Percentiles rank a stretch among this genome's conserved stretches.
These are phyloP conservation scores for Coleophoma cylindrospora DNA, from an alignment of 2,329 filamentous ascomycete genomes.

Conservation along the genomic window DNA sequence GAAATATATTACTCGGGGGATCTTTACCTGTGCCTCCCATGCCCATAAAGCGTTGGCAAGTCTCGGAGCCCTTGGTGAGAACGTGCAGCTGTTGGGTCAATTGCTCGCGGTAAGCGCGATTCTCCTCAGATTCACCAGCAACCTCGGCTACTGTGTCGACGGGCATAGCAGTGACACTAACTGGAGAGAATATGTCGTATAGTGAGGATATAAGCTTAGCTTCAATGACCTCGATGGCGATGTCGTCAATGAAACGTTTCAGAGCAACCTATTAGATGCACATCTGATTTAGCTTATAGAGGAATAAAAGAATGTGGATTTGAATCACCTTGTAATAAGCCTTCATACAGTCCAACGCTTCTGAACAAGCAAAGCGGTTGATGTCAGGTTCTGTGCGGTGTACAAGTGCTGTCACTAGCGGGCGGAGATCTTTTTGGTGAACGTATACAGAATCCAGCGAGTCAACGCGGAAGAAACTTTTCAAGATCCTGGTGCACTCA, in stretches of 20 bases:
- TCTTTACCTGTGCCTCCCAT: background rate
- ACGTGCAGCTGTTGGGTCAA: conserved; percentile 32
- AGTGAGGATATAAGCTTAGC: conserved; percentile 31
- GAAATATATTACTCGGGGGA: too few relatives aligned
- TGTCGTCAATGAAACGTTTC: conserved; percentile 37
- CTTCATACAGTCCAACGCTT: conserved; percentile 31
- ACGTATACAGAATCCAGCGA: conserved; percentile 11
- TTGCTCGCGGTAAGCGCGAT: conserved; percentile 28
- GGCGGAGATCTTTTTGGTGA: conserved; percentile 18
- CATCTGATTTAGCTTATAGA: background rate
- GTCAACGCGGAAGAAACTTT: conserved; percentile 15
- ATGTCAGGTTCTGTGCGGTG: conserved; percentile 23
- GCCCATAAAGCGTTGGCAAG: background rate
- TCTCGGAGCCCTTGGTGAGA: conserved; percentile 30
- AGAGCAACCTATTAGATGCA: conserved; percentile 35
- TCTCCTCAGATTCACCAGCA: conserved; percentile 36
- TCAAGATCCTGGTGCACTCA: conserved; percentile 12
- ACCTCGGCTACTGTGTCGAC: conserved; percentile 29
- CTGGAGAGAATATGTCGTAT: conserved; percentile 32
- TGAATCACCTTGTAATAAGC: conserved; percentile 34
- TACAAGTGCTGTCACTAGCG: conserved; percentile 6
- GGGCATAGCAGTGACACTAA: conserved; percentile 31
- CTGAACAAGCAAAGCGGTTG: conserved; percentile 23
- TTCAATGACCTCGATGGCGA: conserved; percentile 38
- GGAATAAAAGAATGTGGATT: conserved; percentile 1